Percentiles rank a stretch among this genome's conserved stretches.
These are phyloP conservation scores for Cutaneotrichosporon cavernicola DNA, from an alignment of 1,284 basidiomycete species.

Conservation along the genomic window DNA sequence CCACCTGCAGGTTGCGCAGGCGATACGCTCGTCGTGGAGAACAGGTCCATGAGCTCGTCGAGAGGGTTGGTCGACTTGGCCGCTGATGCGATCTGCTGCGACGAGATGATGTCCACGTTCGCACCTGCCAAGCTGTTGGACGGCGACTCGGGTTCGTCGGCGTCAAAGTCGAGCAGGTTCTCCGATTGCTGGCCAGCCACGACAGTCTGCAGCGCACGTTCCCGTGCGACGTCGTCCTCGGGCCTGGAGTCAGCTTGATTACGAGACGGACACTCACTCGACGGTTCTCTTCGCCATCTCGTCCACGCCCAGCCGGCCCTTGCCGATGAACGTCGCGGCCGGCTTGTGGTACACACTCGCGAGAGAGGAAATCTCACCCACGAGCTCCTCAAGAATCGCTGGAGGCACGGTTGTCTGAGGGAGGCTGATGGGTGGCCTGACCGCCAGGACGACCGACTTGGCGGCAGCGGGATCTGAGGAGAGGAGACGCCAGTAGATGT, in stretches of 20 bases:
- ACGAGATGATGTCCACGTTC: conserved; percentile 29
- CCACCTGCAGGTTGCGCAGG: conserved; percentile 27
- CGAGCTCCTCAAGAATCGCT: conserved; percentile 86
- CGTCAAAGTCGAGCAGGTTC: conserved; percentile 91
- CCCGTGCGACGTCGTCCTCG: conserved; percentile 64
- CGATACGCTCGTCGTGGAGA: conserved; percentile 61
- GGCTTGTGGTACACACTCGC: conserved; percentile 97
- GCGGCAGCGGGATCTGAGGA: conserved; percentile 91
- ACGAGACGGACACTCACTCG: conserved; percentile 58
- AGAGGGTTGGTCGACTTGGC: conserved; percentile 68
- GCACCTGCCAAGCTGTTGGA: conserved; percentile 41
- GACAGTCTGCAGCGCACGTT: conserved; percentile 85
- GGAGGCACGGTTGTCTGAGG: conserved; percentile 86
- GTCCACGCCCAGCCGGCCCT: conserved; percentile 79
- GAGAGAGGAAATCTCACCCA: conserved; percentile 80
- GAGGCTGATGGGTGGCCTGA: conserved; percentile 88
- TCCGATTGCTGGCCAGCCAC: conserved; percentile 87
- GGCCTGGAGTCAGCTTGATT: conserved; percentile 45
- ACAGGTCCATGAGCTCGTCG: conserved; percentile 86
- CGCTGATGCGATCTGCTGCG: conserved; percentile 38
- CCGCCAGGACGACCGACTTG: conserved; percentile 88
- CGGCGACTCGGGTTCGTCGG: conserved; percentile 57
- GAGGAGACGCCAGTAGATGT: conserved; percentile 93
- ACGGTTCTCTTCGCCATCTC: conserved; percentile 67
- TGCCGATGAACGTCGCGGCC: conserved; percentile 82